Base-by-base conservation (phyloP, 2,329 filamentous ascomycete genomes). In the Ophiocordyceps sinensis region DNA sequence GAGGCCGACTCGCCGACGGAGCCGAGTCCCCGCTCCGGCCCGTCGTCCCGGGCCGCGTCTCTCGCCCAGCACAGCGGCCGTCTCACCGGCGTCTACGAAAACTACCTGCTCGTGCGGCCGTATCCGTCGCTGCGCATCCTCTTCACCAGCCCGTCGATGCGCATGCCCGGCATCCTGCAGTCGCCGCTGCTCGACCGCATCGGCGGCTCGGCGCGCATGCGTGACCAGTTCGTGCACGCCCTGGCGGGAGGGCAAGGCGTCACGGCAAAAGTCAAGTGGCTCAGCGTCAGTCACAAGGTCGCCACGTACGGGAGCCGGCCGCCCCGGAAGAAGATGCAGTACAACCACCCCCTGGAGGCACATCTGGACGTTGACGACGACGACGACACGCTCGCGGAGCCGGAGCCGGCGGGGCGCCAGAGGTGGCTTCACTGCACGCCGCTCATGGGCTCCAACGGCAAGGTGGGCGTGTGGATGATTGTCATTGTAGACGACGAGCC, bases 361-460 rank as follows among this genome's bases (percentile, higher is more conserved):
- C 38, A 55, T 49, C 43, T 40, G 40, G 43, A 38, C 41, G 45
- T 36, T 0, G 42, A 37, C 28, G 45, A 45, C 11, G 45, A 44
- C 19, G 15, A 36, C 14, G 47, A 47, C 14, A 39, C 40, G 12
- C 6, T 21, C 13, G 2, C 23, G 8, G 45, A 45, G 36, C 28
- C 39, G n/a, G 45, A 51, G 28, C 38, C 45, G 28, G 68, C 74
- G 42, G 81, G 80, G 1, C 69, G 79, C 15, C 68, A 72, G 39
- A 70, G 81, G 38, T 86, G 82, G 81, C 79, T 86, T 41, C 82
- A 87, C 56, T 83, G 79, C 55, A 86, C 82, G 17, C 82, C 82
- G 3, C 62, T 87, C 3, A 59, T 82, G 4, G 81, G 79, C 3
- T 67, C 69, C 41, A 78, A 77, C 45, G 76, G 77, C 4, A 65